Base-by-base conservation (phyloP, 1,139 yeast genomes). In the Scheffersomyces quercinus region DNA sequence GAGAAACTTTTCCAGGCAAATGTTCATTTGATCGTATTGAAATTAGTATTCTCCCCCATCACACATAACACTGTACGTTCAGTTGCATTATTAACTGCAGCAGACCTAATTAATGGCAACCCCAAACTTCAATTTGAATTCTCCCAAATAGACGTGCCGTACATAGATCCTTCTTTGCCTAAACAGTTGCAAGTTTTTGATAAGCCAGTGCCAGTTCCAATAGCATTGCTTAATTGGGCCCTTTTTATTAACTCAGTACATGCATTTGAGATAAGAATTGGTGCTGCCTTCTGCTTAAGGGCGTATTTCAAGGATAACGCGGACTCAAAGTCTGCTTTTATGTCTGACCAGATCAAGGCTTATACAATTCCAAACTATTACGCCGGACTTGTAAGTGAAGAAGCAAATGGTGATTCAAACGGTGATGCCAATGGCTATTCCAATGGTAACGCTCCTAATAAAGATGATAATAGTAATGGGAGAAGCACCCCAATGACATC, bases 71-170 rank as follows among this genome's bases (percentile, higher is more conserved):
- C 74, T 1, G 74, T 89, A 4, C 77, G 96, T 50, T 75, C 85
- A 2, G 64, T 74, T 31, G 87, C 97, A 0, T 70, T 93, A 37
- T 66, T 83, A 10, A 81, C 96, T 0, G 82, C 88, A 2, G 91
- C 95, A 1, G 93, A 86, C 52, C 71, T 91, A 33, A 84, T 93
- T 4, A 69, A 82, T 47, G 77, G 82, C 33, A 84, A 88, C 60
- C 62, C 76, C 11, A 75, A 70, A 8, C 74, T 86, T 31, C 97
- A 90, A 62, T 68, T 68, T 20, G 81, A 81, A 49, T 85, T 93
- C 56, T 76, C 90, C 3, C 82, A 82, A 44, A 83, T 91, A 16
- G 98, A 93, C 60, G 97, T 93, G 5, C 99, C 99, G 0, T 88
- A 84, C 57, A 71, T 90, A 47, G 97, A 90, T 58, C 90, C 97